Evolutionary conservation across 2,329 filamentous ascomycete genomes (phyloP), one percentile per base, ranked within the genome.

Genomic region (Amauroascus verrucosus): DNA sequence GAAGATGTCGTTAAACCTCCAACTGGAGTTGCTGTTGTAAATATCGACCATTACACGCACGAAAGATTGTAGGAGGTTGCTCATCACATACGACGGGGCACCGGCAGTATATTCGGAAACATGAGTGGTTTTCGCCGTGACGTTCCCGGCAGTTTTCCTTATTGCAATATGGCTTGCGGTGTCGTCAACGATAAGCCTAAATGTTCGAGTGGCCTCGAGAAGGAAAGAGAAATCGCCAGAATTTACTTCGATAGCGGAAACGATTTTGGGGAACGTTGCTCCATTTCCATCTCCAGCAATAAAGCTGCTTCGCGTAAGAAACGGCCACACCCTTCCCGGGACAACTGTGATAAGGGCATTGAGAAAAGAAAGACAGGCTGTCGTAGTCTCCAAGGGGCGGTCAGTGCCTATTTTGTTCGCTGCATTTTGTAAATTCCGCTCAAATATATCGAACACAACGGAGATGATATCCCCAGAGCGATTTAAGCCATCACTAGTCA

Each of bases 251-350:
- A 89, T 80, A 22, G 82, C 84, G n/a, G 86, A 86, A 2, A 94
- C 80, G 49, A 97, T 83, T 48, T 82, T 82, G 37, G 84, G 81
- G 56, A 98, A 77, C 56, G 85, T 83, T 9, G 88, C 87, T 13
- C 83, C 83, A 57, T 83, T 84, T 8, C 86, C 83, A 59, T 88
- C 84, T 5, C 83, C 80, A 60, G 86, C 85, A 44, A 98, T 75
- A 16, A 98, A 74, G 57, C 84, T 82, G 66, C 88, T 94, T 54
- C 88, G 82, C 2, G 84, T 82, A 62, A 98, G 78, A 65, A 91
- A 87, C 2, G 91, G 89, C 90, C 93, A 97, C 5, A 95, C 83
- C 56, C 90, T 79, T 54, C 85, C 86, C 0, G 93, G 91, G 49
- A 85, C 81, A n/a, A 85, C 61, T 8, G 78, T 76, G 24, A 93